Conservation (phyloP, 2,329 filamentous ascomycete species). For the Aspergillus awamori region DNA sequence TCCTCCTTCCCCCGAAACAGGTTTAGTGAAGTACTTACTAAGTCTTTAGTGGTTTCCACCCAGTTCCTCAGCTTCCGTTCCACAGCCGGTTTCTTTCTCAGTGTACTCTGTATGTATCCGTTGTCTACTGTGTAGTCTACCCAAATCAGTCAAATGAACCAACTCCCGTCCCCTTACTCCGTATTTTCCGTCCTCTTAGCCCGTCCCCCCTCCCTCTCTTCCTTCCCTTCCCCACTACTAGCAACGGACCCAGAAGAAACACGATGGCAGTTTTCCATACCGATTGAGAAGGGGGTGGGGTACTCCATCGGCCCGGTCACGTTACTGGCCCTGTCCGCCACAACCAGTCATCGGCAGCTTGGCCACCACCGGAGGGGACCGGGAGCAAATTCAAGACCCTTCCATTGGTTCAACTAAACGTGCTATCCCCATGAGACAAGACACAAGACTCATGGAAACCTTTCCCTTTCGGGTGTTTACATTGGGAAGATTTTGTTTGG, state of each 20-base stretch:
- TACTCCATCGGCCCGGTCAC: conserved; percentile 30
- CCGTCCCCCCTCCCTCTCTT: not conserved
- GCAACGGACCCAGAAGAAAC: not conserved
- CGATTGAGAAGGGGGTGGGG: conserved; percentile 1
- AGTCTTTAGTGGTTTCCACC: conserved; percentile 15
- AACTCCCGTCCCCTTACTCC: not conserved
- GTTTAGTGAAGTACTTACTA: not conserved
- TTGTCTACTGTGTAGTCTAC: too few species aligned
- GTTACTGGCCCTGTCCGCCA: conserved; percentile 23
- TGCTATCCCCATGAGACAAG: conserved; percentile 3
- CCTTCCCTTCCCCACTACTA: not conserved
- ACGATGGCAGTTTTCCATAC: conserved; percentile 1
- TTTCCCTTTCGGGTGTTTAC: not conserved
- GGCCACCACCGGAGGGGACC: conserved; percentile 6
- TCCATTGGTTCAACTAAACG: conserved; percentile 6
- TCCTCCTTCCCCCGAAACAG: not conserved
- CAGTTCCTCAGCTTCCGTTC: conserved; percentile 1
- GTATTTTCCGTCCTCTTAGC: conserved; percentile 1
- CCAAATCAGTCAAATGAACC: too few species aligned
- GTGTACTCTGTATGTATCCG: too few species aligned
- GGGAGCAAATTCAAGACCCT: conserved; percentile 8
- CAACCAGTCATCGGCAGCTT: conserved; percentile 9
- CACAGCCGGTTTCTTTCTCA: not conserved
- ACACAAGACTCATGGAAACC: not conserved
- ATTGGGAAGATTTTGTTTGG: too few species aligned